Evolutionary conservation across 108 stramenopile genomes (phyloP), one percentile per base, ranked within the genome.

Genomic region (Cyclostephanos tholiformis): DNA sequence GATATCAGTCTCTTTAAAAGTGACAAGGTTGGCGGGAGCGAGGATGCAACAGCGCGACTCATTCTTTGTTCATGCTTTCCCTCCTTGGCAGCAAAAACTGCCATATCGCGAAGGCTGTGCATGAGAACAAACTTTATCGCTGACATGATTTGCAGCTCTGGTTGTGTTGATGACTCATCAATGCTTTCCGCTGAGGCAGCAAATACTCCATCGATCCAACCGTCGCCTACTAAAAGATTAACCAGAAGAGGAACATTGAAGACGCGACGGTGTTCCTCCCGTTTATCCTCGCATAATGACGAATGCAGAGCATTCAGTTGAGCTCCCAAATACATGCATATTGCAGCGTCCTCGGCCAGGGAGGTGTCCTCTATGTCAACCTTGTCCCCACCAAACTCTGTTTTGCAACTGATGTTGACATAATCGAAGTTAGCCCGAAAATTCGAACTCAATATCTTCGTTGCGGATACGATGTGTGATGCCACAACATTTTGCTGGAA

Each of bases 271-370:
- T 56, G 44, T 16, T 74, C 72, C 30, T 89, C 89, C 46, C 91
- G 65, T 59, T 87, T 89, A 61, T 94, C 93, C 67, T 90, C 89
- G 56, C 87, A 89, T 38, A 94, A 67, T 64, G 80, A 89, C 6
- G 84, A 56, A 48, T 87, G 87, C 14, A 92, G 61, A 65, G 84
- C 79, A 67, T 69, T 83, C 26, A 92, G 44, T 27, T 87, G 67
- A 64, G 79, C 85, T 35, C 91, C 91, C 38, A 89, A 75, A 75
- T 91, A 94, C 86, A 94, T 90, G 29, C 74, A 74, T n/a, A 59
- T 74, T 13, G 72, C 56, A 52, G 82, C 77, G 49, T 74, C 77
- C 8, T 63, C 36, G 7, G 71, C 52, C 2, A 48, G 41, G 14
- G 39, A 41, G 20, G 41, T 22, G 25, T 20, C 29, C 20, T 19